Base-by-base conservation (phyloP, 2,329 filamentous ascomycete genomes). In the Aspergillus bombycis region DNA sequence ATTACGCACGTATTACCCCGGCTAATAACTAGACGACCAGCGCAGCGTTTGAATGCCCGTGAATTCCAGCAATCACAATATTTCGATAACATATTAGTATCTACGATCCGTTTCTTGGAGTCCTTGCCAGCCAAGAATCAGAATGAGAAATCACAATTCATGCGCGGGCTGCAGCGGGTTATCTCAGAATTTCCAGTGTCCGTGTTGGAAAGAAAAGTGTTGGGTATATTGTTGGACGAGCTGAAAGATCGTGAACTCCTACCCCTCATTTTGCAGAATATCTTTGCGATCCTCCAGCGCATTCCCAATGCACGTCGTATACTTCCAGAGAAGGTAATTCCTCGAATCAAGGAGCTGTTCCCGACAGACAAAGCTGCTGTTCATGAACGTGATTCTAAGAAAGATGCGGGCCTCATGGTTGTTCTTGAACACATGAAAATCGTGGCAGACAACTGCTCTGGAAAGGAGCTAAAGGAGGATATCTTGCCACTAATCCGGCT, bases 1-100 rank as follows among this genome's bases (percentile, higher is more conserved):
- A 82, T 88, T 11, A 84, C 85, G 21, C 86, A 91, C 66, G 91
- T 98, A 0, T 81, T 99, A 4, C 93, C 95, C 2, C 86, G 91
- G 30, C 85, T 99, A 52, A 94, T 99, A 62, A 95, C 94, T 0
- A 86, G 95, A 66, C 85, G 93, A 61, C 93, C 95, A 3, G 93
- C 93, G 3, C 92, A 96, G 75, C 88, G 95, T 52, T 86, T 98
- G 81, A 93, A 89, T 30, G 93, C 94, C 5, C 88, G 87, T 60
- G 94, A 97, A 71, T 98, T 99, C 70, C 95, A 99, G 74, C 88
- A 97, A 77, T 96, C 93, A 72, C 89, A 92, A 68, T 99, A 96
- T 75, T 99, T 99, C 75, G 93, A 99, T 79, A 99, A 98, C 72
- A 92, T 98, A 53, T 84, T 99, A 5, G 93, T 99, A 26, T 97